Base-by-base conservation (phyloP, 805 yeast genomes). In the Candida incommunis region DNA sequence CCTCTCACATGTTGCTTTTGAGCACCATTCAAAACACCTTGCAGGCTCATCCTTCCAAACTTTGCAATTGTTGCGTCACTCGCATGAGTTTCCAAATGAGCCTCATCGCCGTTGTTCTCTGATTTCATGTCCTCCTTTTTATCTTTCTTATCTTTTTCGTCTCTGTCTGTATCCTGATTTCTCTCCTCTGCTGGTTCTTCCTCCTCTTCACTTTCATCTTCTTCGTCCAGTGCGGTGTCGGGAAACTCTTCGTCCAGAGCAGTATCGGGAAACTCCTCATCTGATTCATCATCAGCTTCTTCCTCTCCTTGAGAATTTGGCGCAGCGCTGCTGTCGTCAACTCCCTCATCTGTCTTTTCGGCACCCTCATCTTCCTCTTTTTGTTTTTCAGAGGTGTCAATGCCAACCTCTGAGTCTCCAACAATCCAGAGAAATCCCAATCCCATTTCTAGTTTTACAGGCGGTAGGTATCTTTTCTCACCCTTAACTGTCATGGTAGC, bases 401-500 rank as follows among this genome's bases (percentile, higher is more conserved):
- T 69, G 25, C 74, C 80, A 43, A 81, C 81, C 1, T 76, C 67
- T 2, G 71, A 69, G 25, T 74, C 80, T 42, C 81, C 81, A 1
- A 76, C 68, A 47, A 79, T 65, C 82, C 94, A 85, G 46, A 84
- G 55, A 44, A 92, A 71, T 0, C 83, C 96, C 53, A 88, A 69
- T 0, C 98, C 98, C 92, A 92, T 82, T 1, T 79, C 86, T 54
- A 88, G 60, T 52, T 80, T 94, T n/a, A 80, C 71, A 3, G 96
- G 85, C 2, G 67, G 78, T 51, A 88, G 65, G 51, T 66, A 73
- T 18, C 69, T 71, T 55, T 77, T 79, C 23, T 71, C 74, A 23
- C 74, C 74, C 40, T 74, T 68, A 43, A 74, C 66, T 43, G 71
- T 70, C 49, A 88, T 72, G 42, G 69, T 62, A 2, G 90, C 92